Evolutionary conservation across 1,284 basidiomycete genomes (phyloP).

Genomic region (Ustilago vetiveriae): DNA sequence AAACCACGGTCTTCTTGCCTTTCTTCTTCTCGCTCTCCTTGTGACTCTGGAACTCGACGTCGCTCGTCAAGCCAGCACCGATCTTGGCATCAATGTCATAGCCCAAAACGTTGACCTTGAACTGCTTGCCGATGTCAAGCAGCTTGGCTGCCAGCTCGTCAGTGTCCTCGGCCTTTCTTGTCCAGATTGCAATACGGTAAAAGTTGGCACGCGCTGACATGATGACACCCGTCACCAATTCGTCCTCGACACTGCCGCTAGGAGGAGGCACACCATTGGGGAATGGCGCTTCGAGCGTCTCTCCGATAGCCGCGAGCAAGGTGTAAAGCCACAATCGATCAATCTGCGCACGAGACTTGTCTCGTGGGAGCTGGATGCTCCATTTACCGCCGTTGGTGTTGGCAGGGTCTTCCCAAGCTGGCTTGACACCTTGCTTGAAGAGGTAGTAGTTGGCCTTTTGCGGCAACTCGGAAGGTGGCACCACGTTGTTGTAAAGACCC

Average conservation of each 20-base stretch:
- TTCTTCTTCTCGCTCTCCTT: constrained; percentile 85
- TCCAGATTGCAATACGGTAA: constrained; percentile 97
- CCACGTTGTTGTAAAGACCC: constrained; percentile 91
- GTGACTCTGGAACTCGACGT: constrained; percentile 65
- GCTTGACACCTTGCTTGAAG: constrained; percentile 87
- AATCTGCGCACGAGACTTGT: constrained; percentile 84
- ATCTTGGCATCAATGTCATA: constrained; percentile 79
- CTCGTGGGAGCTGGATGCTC: constrained; percentile 95
- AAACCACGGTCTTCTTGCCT: constrained; percentile 75
- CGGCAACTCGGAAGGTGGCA: constrained; percentile 91
- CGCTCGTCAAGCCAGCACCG: constrained; percentile 72
- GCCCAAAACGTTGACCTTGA: constrained; percentile 89
- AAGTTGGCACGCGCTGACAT: constrained; percentile 93
- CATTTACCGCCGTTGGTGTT: constrained; percentile 98
- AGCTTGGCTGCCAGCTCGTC: constrained; percentile 73
- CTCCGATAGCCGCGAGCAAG: constrained; percentile 66
- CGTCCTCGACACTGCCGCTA: constrained; percentile 37
- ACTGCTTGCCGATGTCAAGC: constrained; percentile 79
- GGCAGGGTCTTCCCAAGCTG: constrained; percentile 90
- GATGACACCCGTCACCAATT: constrained; percentile 76
- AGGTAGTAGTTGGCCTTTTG: constrained; percentile 98
- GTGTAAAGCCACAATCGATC: constrained; percentile 99
- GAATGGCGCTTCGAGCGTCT: constrained; percentile 63
- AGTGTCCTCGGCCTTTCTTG: constrained; percentile 73
- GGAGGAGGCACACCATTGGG: constrained; percentile 47